Base-by-base conservation (phyloP, 2,329 filamentous ascomycete genomes). In the Sporothrix inflata region DNA sequence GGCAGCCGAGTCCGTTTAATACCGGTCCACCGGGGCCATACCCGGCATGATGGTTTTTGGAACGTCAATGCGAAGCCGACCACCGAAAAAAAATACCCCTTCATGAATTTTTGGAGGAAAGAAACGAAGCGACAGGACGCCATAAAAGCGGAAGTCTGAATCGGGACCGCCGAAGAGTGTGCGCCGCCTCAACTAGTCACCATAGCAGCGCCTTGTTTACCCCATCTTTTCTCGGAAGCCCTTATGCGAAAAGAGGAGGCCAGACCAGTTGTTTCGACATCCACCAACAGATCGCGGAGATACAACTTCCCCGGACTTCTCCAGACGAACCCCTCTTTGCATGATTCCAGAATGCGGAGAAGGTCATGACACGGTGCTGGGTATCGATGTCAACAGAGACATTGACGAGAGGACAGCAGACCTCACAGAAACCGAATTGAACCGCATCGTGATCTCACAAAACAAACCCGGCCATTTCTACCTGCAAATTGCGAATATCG, bases 151-250 rank as follows among this genome's bases (percentile, higher is more conserved):
- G 1, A 60, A 14, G 12, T 1, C 16, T 8, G 27, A 19, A 21
- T n/a, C 19, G 40, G n/a, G 19, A 21, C 21, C 19, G 8, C n/a
- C 9, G 11, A 12, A 19, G 27, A n/a, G 53, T 19, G 19, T 11
- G 30, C 6, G 19, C 19, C n/a, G 34, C 34, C 34, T 40, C 19
- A 34, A 40, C 57, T 21, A 40, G 57, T 2, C 34, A 16, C 57
- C 21, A 12, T 4, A 30, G 8, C 19, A 45, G 16, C 42, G 27
- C 2, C 9, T 67, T 67, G 38, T 68, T 68, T 49, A 63, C 68
- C 68, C 45, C 42, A 38, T 55, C 34, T 71, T 65, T 53, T 40
- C 57, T 51, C 66, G 66, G 66, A 69, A 69, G 19, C 66, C 66
- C 30, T 55, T 69, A 45, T 8, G 66, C 66, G 66, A 55, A 21